phyloP scores from a whole-genome alignment of 495 filamentous ascomycete genomes.

The Penicillium canariense region DNA sequence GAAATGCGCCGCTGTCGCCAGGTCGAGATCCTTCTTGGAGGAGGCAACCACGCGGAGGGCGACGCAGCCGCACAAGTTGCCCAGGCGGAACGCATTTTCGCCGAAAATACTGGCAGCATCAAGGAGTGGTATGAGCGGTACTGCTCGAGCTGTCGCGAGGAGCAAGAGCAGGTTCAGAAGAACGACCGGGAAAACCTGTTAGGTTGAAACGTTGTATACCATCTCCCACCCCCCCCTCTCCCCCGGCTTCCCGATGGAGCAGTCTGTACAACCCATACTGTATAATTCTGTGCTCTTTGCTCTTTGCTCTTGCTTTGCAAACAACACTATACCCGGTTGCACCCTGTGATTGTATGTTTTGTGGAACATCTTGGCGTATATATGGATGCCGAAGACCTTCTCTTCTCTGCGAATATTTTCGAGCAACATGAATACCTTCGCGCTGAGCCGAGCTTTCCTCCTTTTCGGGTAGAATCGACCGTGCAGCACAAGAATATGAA shows the following conservation, averaged over 20 bases:
- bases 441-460: neutral
- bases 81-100: slow-evolving; percentile 29
- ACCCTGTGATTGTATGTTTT: slow-evolving; percentile 5
- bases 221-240: neutral
- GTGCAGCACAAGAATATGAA: neutral
- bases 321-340: slow-evolving; percentile 37
- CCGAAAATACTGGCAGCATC: slow-evolving; percentile 48
- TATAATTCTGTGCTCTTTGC: slow-evolving; percentile 14
- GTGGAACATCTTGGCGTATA: slow-evolving; percentile 15
- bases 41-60: slow-evolving; percentile 27
- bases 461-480: neutral
- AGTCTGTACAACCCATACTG: slow-evolving; percentile 1
- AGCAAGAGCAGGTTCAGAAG: slow-evolving; percentile 42
- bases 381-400: slow-evolving; percentile 5
- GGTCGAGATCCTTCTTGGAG: slow-evolving; percentile 51
- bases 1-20: slow-evolving; percentile 68
- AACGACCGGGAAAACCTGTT: slow-evolving; percentile 18
- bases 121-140: slow-evolving; percentile 67
- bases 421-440: slow-evolving; percentile 4
- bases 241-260: neutral
- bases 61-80: slow-evolving; percentile 23
- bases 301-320: slow-evolving; percentile 9
- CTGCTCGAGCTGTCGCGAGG: slow-evolving; percentile 68
- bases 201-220: slow-evolving; percentile 7
- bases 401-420: slow-evolving; percentile 14